Base-by-base conservation (phyloP, 306 rosid genomes). In the Lathyrus aphaca region DNA sequence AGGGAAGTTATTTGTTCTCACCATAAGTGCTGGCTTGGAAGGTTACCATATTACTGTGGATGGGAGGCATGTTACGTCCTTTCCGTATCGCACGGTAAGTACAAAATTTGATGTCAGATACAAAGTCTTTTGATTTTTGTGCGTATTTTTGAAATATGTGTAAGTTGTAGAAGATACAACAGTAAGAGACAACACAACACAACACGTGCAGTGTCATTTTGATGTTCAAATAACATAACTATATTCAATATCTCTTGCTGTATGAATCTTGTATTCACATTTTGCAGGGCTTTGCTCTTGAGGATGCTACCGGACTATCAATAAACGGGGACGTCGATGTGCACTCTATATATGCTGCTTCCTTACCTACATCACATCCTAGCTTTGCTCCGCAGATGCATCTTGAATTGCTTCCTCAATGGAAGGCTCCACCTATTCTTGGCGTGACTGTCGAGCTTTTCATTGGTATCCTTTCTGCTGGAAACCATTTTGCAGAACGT, bases 211-310 rank as follows among this genome's bases (percentile, higher is more conserved):
- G 6, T 45, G 18, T 46, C 53, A 48, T 49, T 16, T 49, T 7
- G 55, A 49, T 49, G 2, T 16, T 49, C 5, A 16, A 49, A 49
- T 16, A 16, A 17, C 53, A 45, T 19, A 15, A n/a, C 18, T n/a
- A 5, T 15, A 65, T 79, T 38, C 68, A 50, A n/a, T 42, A 62
- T 78, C 46, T 70, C 29, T 51, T 68, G 46, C n/a, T 18, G 6
- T 61, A 16, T 55, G 62, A 48, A 53, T 62, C 32, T 18, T 39
- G 46, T 53, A 15, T 74, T 74, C 66, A 27, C 80, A 83, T 61
- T 76, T 77, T 63, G n/a, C 83, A 94, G 99, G 99, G 99, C 65
- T 91, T 91, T 84, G 90, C 91, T 77, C 91, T 94, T 21, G 99
- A 94, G 73, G 99, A 94, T 71, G 95, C 99, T 50, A 94, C 99